These are phyloP conservation scores for Sporisorium graminicola DNA, from an alignment of 1,284 basidiomycete species.

Conservation along the genomic window DNA sequence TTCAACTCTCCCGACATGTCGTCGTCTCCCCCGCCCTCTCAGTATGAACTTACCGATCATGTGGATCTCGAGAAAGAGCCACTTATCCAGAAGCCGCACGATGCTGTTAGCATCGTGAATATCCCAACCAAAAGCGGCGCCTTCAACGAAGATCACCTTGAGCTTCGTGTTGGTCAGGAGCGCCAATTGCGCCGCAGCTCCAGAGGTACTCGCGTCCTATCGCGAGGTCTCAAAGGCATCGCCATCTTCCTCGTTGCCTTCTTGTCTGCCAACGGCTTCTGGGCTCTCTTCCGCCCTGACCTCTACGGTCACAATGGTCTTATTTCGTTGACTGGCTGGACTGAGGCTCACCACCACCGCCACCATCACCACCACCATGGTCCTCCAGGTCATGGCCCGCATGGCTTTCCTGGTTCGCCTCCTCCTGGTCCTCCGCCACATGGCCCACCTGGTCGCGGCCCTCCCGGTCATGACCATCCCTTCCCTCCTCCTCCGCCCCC, in stretches of 20 bases:
- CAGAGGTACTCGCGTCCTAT: conserved; percentile 7
- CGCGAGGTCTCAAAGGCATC: conserved; percentile 27
- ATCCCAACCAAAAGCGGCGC: conserved; percentile 12
- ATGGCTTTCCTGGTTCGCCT: conserved; percentile 11
- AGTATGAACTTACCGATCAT: background rate
- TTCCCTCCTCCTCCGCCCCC: conserved; percentile 14
- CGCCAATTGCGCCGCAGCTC: background rate
- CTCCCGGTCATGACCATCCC: too few species aligned
- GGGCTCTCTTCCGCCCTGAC: conserved; percentile 38
- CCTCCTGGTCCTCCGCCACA: too few species aligned
- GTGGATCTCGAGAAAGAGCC: conserved; percentile 26
- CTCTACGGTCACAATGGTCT: conserved; percentile 25
- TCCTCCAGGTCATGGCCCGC: conserved; percentile 1
- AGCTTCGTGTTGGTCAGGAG: conserved; percentile 27
- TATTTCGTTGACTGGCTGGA: background rate
- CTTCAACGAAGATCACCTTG: conserved; percentile 30
- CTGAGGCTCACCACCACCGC: conserved; percentile 15
- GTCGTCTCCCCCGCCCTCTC: background rate
- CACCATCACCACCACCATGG: conserved; percentile 10
- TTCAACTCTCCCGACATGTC: background rate
- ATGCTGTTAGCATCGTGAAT: conserved; percentile 3
- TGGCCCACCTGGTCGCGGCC: conserved; percentile 25
- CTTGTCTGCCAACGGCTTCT: conserved; percentile 35
- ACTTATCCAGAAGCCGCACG: background rate
- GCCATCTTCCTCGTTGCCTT: conserved; percentile 28